These are phyloP conservation scores for Globisporangium abappressorium DNA, from an alignment of 352 stramenopile species.

Conservation along the genomic window DNA sequence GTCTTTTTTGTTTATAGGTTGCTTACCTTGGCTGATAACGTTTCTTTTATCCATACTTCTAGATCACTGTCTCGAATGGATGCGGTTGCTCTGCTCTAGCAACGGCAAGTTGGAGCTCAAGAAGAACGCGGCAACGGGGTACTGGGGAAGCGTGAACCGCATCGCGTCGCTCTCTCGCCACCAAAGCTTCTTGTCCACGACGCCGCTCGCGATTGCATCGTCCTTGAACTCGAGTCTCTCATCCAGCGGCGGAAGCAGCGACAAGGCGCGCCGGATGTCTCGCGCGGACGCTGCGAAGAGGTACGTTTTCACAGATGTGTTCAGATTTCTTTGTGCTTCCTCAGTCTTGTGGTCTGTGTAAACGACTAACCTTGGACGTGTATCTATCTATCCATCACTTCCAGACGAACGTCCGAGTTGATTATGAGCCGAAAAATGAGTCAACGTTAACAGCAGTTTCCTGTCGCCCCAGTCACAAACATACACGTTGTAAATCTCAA, in stretches of 20 bases:
- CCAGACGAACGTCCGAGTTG: constrained; percentile 78
- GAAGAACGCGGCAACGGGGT: constrained; percentile 82
- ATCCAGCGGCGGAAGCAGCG: constrained; percentile 20
- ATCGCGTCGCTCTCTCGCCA: constrained; percentile 81
- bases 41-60: no score
- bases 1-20: neutral
- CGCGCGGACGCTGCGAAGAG: constrained; percentile 73
- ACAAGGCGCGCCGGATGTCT: constrained; percentile 59
- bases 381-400: neutral
- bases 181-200: constrained; percentile 77
- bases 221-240: constrained; percentile 24
- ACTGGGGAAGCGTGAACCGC: constrained; percentile 85
- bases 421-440: constrained; percentile 83
- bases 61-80: constrained; percentile 88
- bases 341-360: no score
- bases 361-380: no score
- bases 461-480: neutral
- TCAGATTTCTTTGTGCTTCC: neutral
- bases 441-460: constrained; percentile 27
- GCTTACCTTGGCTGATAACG: neutral
- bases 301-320: constrained; percentile 30
- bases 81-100: constrained; percentile 78
- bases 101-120: constrained; percentile 88
- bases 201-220: constrained; percentile 38
- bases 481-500: neutral